A percentile compares a stretch with the other conserved stretches of the same genome.
These are phyloP conservation scores for Acacia melanoxylon DNA, from an alignment of 306 rosid species.

Conservation along the genomic window DNA sequence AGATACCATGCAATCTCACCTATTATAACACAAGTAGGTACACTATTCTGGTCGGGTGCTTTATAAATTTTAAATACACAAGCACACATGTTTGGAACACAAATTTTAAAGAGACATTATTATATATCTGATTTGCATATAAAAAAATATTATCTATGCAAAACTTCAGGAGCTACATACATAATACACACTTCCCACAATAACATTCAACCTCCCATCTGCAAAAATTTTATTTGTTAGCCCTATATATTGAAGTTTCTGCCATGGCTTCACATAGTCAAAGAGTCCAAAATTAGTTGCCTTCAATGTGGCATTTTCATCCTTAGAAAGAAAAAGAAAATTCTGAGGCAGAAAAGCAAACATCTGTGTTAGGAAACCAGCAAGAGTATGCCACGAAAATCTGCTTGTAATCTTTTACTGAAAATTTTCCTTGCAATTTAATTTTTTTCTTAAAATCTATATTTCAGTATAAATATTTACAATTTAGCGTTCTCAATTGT, in stretches of 20 bases:
- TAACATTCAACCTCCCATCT: constrained; percentile 86
- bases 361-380: constrained; percentile 23
- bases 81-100: too few relatives aligned
- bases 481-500: neutral
- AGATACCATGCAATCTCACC: too few relatives aligned
- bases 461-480: too few relatives aligned
- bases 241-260: neutral
- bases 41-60: too few relatives aligned
- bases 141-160: constrained; percentile 64
- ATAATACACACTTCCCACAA: constrained; percentile 72
- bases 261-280: constrained; percentile 78
- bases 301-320: constrained; percentile 57
- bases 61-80: too few relatives aligned
- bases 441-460: too few relatives aligned
- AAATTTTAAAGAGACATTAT: too few relatives aligned
- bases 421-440: neutral
- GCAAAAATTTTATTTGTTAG: constrained; percentile 27
- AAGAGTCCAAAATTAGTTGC: constrained; percentile 83
- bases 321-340: constrained; percentile 69
- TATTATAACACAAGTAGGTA: too few relatives aligned
- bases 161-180: constrained; percentile 78
- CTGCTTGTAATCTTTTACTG: neutral
- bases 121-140: too few relatives aligned
- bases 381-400: constrained; percentile 1
- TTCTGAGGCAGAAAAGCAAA: constrained; percentile 53